These are phyloP conservation scores for Planoprotostelium fungivorum DNA, from an alignment of 78 protist genomes.

Conservation along the genomic window DNA sequence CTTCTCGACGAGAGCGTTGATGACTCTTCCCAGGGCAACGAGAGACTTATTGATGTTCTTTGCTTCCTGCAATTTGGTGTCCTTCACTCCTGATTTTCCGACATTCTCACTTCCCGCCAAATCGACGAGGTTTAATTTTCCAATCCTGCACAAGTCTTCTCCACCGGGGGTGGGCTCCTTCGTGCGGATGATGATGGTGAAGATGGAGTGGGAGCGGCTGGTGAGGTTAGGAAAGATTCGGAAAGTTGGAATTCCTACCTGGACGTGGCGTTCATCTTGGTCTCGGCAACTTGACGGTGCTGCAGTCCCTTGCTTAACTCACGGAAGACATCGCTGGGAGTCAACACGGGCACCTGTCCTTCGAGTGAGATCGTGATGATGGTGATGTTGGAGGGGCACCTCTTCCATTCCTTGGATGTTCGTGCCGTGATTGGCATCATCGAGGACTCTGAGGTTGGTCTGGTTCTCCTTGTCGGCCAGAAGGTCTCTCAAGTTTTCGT, in stretches of 20 bases:
- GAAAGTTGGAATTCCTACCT: conserved; percentile 33
- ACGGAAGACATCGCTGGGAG: neutral
- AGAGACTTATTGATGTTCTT: conserved; percentile 89
- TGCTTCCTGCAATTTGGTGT: conserved; percentile 66
- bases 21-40: conserved; percentile 89
- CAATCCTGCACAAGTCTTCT: conserved; percentile 78
- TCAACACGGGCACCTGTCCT: neutral
- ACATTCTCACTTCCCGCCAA: conserved; percentile 93
- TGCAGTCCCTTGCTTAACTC: neutral
- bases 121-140: conserved; percentile 94
- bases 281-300: conserved; percentile 1
- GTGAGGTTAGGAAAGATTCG: conserved; percentile 23
- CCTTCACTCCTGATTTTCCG: conserved; percentile 74
- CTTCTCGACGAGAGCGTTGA: conserved; percentile 69
- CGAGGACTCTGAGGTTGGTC: neutral
- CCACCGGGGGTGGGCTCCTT: conserved; percentile 82
- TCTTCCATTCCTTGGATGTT: too few relatives aligned
- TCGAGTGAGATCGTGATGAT: too few relatives aligned
- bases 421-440: too few relatives aligned
- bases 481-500: too few relatives aligned
- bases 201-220: conserved; percentile 84
- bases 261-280: conserved; percentile 42
- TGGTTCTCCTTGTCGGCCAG: neutral
- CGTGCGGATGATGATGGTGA: conserved; percentile 79
- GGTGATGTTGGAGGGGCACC: too few relatives aligned